Evolutionary conservation across 345 rosid genomes (phyloP), one percentile per base, ranked within the genome.

Genomic region (Ailanthus altissimus): DNA sequence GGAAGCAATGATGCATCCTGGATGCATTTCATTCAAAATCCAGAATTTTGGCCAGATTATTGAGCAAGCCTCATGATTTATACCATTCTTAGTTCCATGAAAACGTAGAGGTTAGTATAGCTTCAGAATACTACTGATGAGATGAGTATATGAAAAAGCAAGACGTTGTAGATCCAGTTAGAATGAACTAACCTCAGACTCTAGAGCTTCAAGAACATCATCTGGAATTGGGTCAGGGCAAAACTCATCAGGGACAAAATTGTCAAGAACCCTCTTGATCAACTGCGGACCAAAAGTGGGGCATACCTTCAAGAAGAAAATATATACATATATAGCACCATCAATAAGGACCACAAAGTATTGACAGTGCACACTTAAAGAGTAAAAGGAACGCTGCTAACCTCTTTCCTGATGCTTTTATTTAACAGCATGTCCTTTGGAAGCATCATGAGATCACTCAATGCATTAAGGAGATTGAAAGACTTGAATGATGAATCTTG

Each of bases 381-480:
- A 5, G 6, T 16, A 4, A 61, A 61, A 51, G 26, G n/a, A 47
- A 8, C 61, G 21, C 51, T 9, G 21, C 54, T 70, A 43, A 95
- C 99, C 97, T 95, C 99, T 90, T 90, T 90, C 81, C 97, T 83
- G 77, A 89, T 86, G 66, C 88, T 74, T 80, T 75, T 85, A 81
- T 86, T 84, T 77, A 92, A 83, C 66, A 95, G 97, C 97, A 93
- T 85, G 80, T 92, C 98, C 81, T 93, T 93, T n/a, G 99, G 98
- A 82, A 95, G 97, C 98, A 95, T 95, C 99, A 93, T 92, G 50
- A 95, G 96, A 84, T 93, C 98, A 79, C 98, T 95, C 74, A 93
- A 79, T 2, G 99, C 96, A 79, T 92, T 90, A 40, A 95, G 94
- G 75, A 92, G 97, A 86, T 82, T 83, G 81, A 95, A 95, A 74